Base-by-base conservation (phyloP, 2,329 filamentous ascomycete species). In the Microsporum canis region DNA sequence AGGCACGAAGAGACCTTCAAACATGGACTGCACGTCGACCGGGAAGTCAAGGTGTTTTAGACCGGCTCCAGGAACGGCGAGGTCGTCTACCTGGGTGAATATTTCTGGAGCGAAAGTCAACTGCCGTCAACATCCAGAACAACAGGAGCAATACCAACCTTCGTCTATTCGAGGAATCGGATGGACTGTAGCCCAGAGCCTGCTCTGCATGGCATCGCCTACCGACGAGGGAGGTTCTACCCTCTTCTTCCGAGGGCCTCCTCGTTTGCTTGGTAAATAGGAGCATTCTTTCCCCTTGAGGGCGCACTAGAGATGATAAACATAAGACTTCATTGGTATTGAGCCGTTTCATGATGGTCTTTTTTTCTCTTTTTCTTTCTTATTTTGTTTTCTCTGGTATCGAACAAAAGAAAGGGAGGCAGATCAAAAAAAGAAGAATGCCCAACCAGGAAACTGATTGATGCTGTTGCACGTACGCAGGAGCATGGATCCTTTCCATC, bases 251-350 rank as follows among this genome's bases (percentile, higher is more conserved):
- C 74, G 70, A 23, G 74, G 75, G n/a, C 75, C 75, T 59, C 75
- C 75, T 59, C 75, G 69, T 67, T 75, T 76, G 70, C 75, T 77
- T 39, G 75, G 75, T 27, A 76, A 60, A 66, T 76, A 77, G 29
- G 70, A 74, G 61, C 75, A 77, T 66, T 72, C 70, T 64, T 69
- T 72, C 51, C 70, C 69, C 67, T 75, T 77, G 65, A 65, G 68
- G 51, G 70, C 65, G 67, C 75, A 77, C 75, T 77, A 39, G 33
- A 33, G 36, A 39, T 33, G 43, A 34, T 31, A 57, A 23, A 45
- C 58, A 43, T 36, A 34, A 14, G 14, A 29, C 39, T 51, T 34
- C 60, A 51, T 41, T 59, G 29, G 36, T 53, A 56, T 36, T 10
- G 33, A 14, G 45, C 14, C 23, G 17, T 29, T 49, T 27, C 27